phyloP scores from a whole-genome alignment of 257 asterid genomes.

The Solanum pimpinellifolium region DNA sequence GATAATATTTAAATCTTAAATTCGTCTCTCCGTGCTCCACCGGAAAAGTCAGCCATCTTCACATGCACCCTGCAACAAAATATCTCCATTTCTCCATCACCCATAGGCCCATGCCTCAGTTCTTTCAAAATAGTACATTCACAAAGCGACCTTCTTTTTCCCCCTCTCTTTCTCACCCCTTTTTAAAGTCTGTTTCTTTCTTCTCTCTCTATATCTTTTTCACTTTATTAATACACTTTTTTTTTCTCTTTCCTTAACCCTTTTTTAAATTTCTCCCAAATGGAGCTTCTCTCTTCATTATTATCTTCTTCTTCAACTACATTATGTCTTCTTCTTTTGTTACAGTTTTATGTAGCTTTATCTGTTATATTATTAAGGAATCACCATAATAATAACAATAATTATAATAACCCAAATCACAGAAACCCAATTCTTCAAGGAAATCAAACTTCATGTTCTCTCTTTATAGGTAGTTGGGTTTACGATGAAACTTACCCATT shows the following conservation, averaged over 20 bases:
- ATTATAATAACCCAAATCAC: slow-evolving; percentile 1
- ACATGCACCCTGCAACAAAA: slow-evolving; percentile 33
- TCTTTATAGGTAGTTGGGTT: slow-evolving; percentile 81
- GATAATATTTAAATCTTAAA: too few species aligned
- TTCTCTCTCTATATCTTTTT: background rate
- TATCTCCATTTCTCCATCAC: background rate
- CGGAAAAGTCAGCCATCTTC: slow-evolving; percentile 5
- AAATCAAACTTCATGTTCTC: slow-evolving; percentile 41
- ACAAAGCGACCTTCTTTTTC: background rate
- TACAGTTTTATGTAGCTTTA: slow-evolving; percentile 18
- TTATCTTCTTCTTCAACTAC: slow-evolving; percentile 6
- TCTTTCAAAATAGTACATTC: background rate
- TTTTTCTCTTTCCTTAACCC: background rate
- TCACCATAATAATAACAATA: slow-evolving; percentile 8
- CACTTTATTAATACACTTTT: background rate
- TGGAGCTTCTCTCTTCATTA: slow-evolving; percentile 21
- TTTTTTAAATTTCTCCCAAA: slow-evolving; percentile 6
- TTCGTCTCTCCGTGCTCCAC: rapidly evolving
- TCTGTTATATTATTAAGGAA: slow-evolving; percentile 35
- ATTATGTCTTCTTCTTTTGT: slow-evolving; percentile 15
- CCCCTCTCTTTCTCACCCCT: background rate
- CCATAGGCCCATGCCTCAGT: background rate
- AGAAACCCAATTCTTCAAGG: slow-evolving; percentile 36
- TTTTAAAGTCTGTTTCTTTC: background rate
- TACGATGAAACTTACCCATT: slow-evolving; percentile 52